Conservation (phyloP, 306 rosid species). For the Hylodesmum podocarpum region DNA sequence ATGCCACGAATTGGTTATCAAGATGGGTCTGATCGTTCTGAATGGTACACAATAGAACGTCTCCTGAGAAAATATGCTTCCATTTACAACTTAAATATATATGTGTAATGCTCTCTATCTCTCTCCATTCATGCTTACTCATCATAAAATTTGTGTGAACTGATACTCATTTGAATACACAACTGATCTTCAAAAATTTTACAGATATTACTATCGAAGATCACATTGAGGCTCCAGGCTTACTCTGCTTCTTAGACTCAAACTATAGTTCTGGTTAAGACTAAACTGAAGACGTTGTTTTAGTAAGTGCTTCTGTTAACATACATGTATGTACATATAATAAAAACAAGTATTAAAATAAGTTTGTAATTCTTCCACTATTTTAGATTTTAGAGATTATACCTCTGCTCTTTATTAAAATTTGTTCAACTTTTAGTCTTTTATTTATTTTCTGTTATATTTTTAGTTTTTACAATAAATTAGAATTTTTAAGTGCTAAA, state of each 20-base stretch:
- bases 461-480: too few relatives aligned
- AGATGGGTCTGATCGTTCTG: constrained; percentile 89
- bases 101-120: constrained; percentile 57
- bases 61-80: constrained; percentile 89
- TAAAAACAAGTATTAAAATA: not conserved
- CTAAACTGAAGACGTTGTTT: not conserved
- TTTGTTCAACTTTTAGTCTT: too few relatives aligned
- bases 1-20: constrained; percentile 96
- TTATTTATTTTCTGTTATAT: too few relatives aligned
- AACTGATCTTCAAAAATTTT: constrained; percentile 19
- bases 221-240: constrained; percentile 34
- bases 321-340: not conserved
- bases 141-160: not conserved
- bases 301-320: not conserved
- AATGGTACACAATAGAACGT: constrained; percentile 92
- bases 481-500: too few relatives aligned
- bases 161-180: not conserved
- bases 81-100: constrained; percentile 56
- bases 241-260: not conserved
- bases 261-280: not conserved
- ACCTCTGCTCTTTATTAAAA: too few relatives aligned
- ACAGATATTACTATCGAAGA: constrained; percentile 78
- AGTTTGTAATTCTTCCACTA: not conserved
- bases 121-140: not conserved
- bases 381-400: too few relatives aligned